phyloP scores from a whole-genome alignment of 306 rosid genomes.

The Vigna trinervia region DNA sequence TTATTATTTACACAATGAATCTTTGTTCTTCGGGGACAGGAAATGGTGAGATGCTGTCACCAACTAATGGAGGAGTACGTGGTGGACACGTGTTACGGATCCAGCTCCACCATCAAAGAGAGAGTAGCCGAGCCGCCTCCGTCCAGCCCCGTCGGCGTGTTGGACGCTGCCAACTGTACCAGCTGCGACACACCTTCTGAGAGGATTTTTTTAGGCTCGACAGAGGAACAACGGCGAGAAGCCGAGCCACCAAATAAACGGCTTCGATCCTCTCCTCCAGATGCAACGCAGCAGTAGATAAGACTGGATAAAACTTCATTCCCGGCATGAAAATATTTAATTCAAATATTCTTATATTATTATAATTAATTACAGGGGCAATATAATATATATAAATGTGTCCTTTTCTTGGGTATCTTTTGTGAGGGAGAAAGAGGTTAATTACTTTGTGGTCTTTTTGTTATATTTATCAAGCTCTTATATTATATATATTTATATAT shows the following conservation, averaged over 20 bases:
- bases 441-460: conserved; percentile 22
- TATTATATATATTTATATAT: background rate
- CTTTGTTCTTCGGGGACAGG: conserved; percentile 59
- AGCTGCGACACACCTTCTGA: conserved; percentile 71
- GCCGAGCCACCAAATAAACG: conserved; percentile 57
- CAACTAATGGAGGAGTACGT: conserved; percentile 78
- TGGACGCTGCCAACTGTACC: conserved; percentile 63
- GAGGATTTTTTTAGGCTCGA: conserved; percentile 28
- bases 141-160: conserved; percentile 73
- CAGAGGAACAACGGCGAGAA: background rate
- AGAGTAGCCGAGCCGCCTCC: conserved; percentile 43
- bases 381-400: conserved; percentile 5
- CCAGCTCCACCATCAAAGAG: conserved; percentile 25
- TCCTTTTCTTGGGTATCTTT: conserved; percentile 17
- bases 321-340: background rate
- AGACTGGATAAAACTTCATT: background rate
- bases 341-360: conserved; percentile 18
- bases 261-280: conserved; percentile 50
- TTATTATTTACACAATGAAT: conserved; percentile 31
- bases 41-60: conserved; percentile 81
- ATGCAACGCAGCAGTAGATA: conserved; percentile 50
- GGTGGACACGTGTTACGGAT: conserved; percentile 65
- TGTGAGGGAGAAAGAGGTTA: conserved; percentile 43
- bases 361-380: background rate
- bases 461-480: background rate